These are phyloP conservation scores for Cicer bijugum DNA, from an alignment of 306 rosid genomes.

Conservation along the genomic window DNA sequence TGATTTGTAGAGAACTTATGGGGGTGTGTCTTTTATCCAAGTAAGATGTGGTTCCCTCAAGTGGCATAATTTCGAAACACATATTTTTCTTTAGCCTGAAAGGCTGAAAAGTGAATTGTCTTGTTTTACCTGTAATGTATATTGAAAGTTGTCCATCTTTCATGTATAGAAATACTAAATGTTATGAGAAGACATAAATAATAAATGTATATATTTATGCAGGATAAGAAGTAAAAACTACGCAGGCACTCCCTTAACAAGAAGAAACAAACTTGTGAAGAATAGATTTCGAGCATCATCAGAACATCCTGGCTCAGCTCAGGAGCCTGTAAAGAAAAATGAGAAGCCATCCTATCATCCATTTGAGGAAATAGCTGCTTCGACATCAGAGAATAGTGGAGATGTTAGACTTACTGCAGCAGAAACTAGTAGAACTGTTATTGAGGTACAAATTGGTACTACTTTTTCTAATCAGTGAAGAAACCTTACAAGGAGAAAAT, in stretches of 20 bases:
- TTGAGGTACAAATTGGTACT: constrained; percentile 67
- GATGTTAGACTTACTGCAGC: constrained; percentile 76
- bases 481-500: constrained; percentile 19
- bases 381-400: constrained; percentile 55
- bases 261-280: constrained; percentile 59
- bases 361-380: constrained; percentile 69
- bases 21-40: neutral
- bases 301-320: constrained; percentile 67
- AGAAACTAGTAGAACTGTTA: constrained; percentile 82
- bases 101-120: constrained; percentile 30
- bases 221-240: constrained; percentile 61
- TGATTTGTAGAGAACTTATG: constrained; percentile 26
- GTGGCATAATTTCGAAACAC: neutral
- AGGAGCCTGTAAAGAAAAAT: constrained; percentile 67
- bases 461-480: constrained; percentile 36
- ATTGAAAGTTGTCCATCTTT: constrained; percentile 27
- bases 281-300: constrained; percentile 67
- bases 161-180: constrained; percentile 15
- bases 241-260: constrained; percentile 48
- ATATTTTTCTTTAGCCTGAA: constrained; percentile 27
- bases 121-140: constrained; percentile 9
- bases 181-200: constrained; percentile 9
- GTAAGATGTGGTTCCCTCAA: constrained; percentile 24
- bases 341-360: constrained; percentile 86
- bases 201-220: constrained; percentile 40